phyloP scores from a whole-genome alignment of 306 rosid species.

The Hippophae gyantsensis region DNA sequence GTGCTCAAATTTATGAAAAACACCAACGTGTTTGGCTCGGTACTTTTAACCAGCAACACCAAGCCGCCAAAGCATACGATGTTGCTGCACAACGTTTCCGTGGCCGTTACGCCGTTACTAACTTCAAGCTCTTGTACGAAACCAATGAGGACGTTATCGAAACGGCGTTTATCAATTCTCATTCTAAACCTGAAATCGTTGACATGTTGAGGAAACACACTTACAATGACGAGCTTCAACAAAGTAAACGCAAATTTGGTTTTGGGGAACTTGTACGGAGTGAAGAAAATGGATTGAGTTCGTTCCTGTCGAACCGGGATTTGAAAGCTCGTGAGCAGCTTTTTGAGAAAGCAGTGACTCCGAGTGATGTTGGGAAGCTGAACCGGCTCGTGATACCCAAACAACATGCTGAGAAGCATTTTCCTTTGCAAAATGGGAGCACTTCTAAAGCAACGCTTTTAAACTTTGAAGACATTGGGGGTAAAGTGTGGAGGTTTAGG shows the following conservation, averaged over 20 bases:
- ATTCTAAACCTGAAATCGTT: conserved; percentile 82
- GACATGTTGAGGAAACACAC: conserved; percentile 98
- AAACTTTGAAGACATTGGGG: conserved; percentile 80
- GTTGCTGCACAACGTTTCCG: conserved; percentile 84
- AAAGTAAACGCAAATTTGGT: conserved; percentile 57
- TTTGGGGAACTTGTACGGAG: conserved; percentile 13
- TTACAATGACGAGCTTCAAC: conserved; percentile 72
- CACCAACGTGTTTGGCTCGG: conserved; percentile 98
- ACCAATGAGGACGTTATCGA: conserved; percentile 34
- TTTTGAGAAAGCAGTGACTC: conserved; percentile 85
- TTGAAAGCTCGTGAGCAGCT: conserved; percentile 53
- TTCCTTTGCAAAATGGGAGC: conserved; percentile 48
- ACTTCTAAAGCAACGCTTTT: conserved; percentile 51
- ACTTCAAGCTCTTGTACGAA: conserved; percentile 44
- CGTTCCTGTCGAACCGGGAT: conserved; percentile 10
- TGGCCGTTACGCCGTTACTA: conserved; percentile 85
- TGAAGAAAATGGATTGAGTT: background rate
- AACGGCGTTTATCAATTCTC: conserved; percentile 49
- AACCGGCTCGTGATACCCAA: conserved; percentile 87
- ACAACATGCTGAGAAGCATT: conserved; percentile 94
- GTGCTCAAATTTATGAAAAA: conserved; percentile 98
- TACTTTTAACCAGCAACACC: conserved; percentile 82
- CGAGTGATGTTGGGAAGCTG: conserved; percentile 89
- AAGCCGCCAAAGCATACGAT: conserved; percentile 86
- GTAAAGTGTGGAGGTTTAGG: conserved; percentile 93